phyloP scores from a whole-genome alignment of 2,329 filamentous ascomycete genomes.

The Aspergillus tubingensis region DNA sequence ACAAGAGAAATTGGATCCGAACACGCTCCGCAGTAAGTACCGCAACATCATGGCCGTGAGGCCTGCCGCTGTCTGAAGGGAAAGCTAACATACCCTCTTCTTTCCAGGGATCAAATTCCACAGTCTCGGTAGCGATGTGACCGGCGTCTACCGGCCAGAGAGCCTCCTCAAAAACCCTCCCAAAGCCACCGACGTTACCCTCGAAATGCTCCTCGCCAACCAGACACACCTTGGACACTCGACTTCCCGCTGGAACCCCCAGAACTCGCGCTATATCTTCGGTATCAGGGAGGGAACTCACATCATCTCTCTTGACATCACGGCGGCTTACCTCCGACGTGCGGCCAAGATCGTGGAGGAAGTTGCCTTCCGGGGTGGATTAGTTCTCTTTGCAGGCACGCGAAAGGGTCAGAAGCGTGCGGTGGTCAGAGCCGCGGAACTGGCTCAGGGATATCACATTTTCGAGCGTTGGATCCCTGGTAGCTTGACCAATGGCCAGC shows the following conservation, averaged over 20 bases:
- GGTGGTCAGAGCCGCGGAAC: constrained; percentile 76
- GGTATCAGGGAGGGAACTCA: constrained; percentile 86
- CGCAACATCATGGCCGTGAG: background rate
- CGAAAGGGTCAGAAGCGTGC: constrained; percentile 76
- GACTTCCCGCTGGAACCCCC: constrained; percentile 90
- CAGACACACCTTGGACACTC: constrained; percentile 90
- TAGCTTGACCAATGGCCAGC: constrained; percentile 86
- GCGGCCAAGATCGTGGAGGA: constrained; percentile 91
- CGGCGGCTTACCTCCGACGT: constrained; percentile 83
- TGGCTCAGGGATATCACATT: constrained; percentile 79
- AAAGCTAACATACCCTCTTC: background rate
- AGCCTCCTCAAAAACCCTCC: constrained; percentile 67
- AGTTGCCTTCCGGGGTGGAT: constrained; percentile 76
- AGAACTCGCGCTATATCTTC: constrained; percentile 91
- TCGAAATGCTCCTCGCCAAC: constrained; percentile 85
- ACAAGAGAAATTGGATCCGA: constrained; percentile 18
- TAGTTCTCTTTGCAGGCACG: constrained; percentile 90
- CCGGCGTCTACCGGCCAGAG: constrained; percentile 35
- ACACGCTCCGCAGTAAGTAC: constrained; percentile 28
- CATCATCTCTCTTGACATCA: constrained; percentile 89
- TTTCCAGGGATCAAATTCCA: constrained; percentile 34
- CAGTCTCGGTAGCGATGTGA: constrained; percentile 33
- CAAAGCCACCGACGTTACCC: constrained; percentile 74
- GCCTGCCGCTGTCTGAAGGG: background rate
- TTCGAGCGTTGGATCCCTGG: constrained; percentile 94